These are phyloP conservation scores for Gymnopus androsaceus DNA, from an alignment of 1,284 basidiomycete genomes.

Conservation along the genomic window DNA sequence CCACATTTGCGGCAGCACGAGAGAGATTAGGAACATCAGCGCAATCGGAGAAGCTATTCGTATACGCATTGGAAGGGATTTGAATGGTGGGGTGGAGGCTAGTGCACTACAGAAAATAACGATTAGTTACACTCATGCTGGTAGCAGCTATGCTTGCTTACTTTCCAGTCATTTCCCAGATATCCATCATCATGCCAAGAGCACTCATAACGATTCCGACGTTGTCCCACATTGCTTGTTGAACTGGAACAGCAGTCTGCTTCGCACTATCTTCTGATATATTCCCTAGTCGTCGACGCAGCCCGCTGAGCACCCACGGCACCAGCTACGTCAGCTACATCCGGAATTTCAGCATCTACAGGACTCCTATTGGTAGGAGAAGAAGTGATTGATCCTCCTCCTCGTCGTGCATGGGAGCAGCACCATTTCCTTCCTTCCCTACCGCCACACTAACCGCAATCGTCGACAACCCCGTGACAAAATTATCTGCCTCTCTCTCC, in stretches of 20 bases:
- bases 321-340: background rate
- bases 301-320: background rate
- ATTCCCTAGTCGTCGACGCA: background rate
- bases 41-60: background rate
- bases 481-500: background rate
- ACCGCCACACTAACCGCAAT: constrained; percentile 6
- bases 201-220: background rate
- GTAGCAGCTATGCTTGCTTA: background rate
- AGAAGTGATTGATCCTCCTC: background rate
- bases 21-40: background rate
- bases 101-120: background rate
- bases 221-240: constrained; percentile 5
- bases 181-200: background rate
- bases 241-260: background rate
- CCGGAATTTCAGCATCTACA: no score
- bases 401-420: background rate
- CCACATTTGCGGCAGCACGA: background rate
- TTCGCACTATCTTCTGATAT: background rate
- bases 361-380: no score
- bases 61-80: background rate
- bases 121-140: background rate
- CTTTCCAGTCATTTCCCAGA: constrained; percentile 6
- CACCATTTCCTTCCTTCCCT: background rate
- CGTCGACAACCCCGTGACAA: background rate
- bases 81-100: background rate